phyloP scores from a whole-genome alignment of 495 filamentous ascomycete species.

The Barbatosphaeria neglecta region DNA sequence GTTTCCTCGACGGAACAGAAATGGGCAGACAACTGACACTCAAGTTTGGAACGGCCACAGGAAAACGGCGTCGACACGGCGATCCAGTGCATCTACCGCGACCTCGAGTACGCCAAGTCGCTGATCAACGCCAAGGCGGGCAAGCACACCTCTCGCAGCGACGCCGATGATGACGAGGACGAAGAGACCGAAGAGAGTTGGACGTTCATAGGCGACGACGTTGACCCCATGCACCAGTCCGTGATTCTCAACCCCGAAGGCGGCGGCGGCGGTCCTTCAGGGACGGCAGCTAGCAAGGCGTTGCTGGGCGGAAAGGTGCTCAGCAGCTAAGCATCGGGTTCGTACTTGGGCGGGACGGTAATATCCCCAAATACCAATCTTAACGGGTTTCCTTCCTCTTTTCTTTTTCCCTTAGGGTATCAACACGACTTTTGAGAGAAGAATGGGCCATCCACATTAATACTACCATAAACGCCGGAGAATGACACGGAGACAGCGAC shows the following conservation, averaged over 20 bases:
- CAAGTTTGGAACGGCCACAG: constrained; percentile 28
- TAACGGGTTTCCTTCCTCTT: no score
- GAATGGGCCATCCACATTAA: no score
- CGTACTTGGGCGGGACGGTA: no score
- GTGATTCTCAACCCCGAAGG: not conserved
- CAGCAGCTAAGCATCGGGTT: no score
- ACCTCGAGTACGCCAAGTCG: constrained; percentile 89
- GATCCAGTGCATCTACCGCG: constrained; percentile 87
- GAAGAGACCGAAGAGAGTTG: constrained; percentile 44
- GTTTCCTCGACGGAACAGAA: no score
- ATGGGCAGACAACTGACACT: not conserved
- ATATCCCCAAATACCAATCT: no score
- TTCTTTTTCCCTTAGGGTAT: no score
- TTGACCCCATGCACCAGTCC: not conserved
- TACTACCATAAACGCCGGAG: no score
- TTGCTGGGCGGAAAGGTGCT: not conserved
- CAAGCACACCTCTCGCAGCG: constrained; percentile 43
- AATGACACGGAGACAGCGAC: no score
- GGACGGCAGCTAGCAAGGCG: no score
- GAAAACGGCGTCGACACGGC: constrained; percentile 83
- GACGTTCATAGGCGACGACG: constrained; percentile 64
- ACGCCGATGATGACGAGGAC: not conserved
- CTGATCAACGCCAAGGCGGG: constrained; percentile 54
- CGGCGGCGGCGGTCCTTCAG: no score
- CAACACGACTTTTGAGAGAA: no score